A percentile compares a stretch with the other conserved stretches of the same genome.
These are phyloP conservation scores for Trichoderma citrinoviride DNA, from an alignment of 2,329 filamentous ascomycete genomes.

Conservation along the genomic window DNA sequence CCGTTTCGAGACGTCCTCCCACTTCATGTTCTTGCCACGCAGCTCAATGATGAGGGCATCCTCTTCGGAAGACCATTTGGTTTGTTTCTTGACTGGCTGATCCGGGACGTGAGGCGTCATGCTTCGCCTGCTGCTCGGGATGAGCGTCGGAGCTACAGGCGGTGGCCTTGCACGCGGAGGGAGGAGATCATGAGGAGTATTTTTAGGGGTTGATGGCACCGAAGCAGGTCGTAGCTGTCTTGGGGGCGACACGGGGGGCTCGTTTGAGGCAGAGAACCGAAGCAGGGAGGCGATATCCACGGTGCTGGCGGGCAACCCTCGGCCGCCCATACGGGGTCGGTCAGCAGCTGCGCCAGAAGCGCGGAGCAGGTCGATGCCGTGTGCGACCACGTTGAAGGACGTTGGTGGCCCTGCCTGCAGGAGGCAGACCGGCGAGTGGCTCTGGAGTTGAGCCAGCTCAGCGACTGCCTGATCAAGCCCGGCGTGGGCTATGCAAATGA, in stretches of 20 bases:
- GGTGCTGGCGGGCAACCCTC: slow-evolving; percentile 55
- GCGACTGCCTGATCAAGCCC: slow-evolving; percentile 30
- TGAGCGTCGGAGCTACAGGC: slow-evolving; percentile 35
- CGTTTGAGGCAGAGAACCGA: slow-evolving; percentile 71
- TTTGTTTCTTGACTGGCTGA: slow-evolving; percentile 86
- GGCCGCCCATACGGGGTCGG: slow-evolving; percentile 30
- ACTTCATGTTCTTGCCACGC: slow-evolving; percentile 89
- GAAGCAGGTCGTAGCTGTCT: slow-evolving; percentile 31
- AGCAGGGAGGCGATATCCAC: slow-evolving; percentile 95
- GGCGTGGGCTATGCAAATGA: slow-evolving; percentile 22
- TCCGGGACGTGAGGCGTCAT: slow-evolving; percentile 51
- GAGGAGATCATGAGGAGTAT: slow-evolving; percentile 27
- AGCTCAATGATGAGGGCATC: slow-evolving; percentile 92
- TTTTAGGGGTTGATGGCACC: slow-evolving; percentile 25
- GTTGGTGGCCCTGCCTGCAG: slow-evolving; percentile 40
- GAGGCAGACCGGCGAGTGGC: slow-evolving; percentile 42
- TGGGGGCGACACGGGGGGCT: slow-evolving; percentile 57
- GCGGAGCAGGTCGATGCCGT: slow-evolving; percentile 32
- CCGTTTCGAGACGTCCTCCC: slow-evolving; percentile 94
- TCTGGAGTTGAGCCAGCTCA: slow-evolving; percentile 45
- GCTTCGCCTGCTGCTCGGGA: slow-evolving; percentile 34
- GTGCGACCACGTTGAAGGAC: slow-evolving; percentile 32
- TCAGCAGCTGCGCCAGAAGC: slow-evolving; percentile 32
- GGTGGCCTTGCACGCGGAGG: slow-evolving; percentile 28
- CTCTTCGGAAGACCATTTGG: slow-evolving; percentile 93